Conservation (phyloP, 306 rosid genomes). For the Ammopiptanthus mongolicus region DNA sequence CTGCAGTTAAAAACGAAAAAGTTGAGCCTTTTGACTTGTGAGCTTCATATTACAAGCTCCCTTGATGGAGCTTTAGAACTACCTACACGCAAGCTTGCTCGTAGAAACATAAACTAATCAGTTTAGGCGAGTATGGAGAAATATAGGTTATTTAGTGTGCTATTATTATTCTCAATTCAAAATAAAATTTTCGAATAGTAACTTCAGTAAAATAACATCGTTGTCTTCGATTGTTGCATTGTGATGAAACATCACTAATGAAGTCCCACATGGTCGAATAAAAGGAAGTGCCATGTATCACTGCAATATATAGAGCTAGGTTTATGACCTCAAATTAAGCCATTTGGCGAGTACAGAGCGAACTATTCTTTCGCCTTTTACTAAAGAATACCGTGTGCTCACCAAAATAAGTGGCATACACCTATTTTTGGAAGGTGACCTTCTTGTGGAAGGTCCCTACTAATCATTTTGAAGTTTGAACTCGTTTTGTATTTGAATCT, state of each 20-base stretch:
- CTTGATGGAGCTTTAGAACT: not conserved
- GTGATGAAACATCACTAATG: not conserved
- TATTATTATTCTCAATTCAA: too few relatives aligned
- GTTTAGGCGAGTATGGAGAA: not conserved
- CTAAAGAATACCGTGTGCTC: slow-evolving; percentile 42
- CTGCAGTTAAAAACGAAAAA: too few relatives aligned
- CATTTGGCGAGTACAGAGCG: slow-evolving; percentile 28
- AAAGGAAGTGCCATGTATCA: not conserved
- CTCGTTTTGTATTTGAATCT: too few relatives aligned
- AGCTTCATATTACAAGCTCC: not conserved
- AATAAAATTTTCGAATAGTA: not conserved
- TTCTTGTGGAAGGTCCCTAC: not conserved
- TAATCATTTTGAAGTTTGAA: too few relatives aligned
- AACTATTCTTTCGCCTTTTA: slow-evolving; percentile 59
- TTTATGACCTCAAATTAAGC: not conserved
- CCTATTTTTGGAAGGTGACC: slow-evolving; percentile 7
- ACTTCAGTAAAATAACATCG: not conserved
- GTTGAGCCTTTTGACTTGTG: too few relatives aligned
- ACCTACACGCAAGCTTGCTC: not conserved
- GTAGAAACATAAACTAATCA: not conserved
- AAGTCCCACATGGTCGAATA: not conserved
- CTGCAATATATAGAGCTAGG: not conserved
- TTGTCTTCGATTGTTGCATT: not conserved
- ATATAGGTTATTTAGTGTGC: not conserved
- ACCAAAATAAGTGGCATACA: slow-evolving; percentile 1